Evolutionary conservation across 352 stramenopile genomes (phyloP).

Genomic region (Globisporangium viniferum): DNA sequence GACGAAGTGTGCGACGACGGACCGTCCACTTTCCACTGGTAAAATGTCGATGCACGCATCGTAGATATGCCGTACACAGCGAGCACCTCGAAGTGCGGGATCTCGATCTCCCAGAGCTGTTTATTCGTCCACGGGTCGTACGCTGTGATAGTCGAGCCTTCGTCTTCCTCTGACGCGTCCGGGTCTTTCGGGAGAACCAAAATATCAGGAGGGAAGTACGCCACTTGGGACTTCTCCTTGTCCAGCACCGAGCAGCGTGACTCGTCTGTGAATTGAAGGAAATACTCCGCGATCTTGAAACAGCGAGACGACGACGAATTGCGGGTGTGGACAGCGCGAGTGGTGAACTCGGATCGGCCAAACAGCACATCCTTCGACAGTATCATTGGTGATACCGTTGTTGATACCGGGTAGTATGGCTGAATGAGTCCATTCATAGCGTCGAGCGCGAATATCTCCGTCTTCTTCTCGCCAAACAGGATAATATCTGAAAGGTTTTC

Average conservation of each 20-base stretch:
- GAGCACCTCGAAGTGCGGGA: slow-evolving; percentile 68
- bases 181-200: slow-evolving; percentile 59
- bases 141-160: slow-evolving; percentile 65
- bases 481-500: slow-evolving; percentile 53
- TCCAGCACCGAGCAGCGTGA: slow-evolving; percentile 40
- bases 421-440: slow-evolving; percentile 54
- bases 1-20: slow-evolving; percentile 43
- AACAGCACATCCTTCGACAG: slow-evolving; percentile 50
- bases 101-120: slow-evolving; percentile 71
- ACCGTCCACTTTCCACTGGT: slow-evolving; percentile 67
- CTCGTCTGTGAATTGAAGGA: slow-evolving; percentile 65
- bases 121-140: slow-evolving; percentile 72
- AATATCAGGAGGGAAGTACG: slow-evolving; percentile 38
- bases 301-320: slow-evolving; percentile 64
- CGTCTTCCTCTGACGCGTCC: slow-evolving; percentile 41
- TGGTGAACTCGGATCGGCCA: slow-evolving; percentile 73
- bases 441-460: slow-evolving; percentile 74
- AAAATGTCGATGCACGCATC: slow-evolving; percentile 51
- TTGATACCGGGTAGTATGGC: slow-evolving; percentile 31
- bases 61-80: slow-evolving; percentile 65
- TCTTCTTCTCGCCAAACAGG: slow-evolving; percentile 71
- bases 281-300: slow-evolving; percentile 84
- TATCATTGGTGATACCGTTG: slow-evolving; percentile 18
- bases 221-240: slow-evolving; percentile 10
- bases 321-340: slow-evolving; percentile 50